Conservation (phyloP, 2,329 filamentous ascomycete species). For the Aschersonia sp. region DNA sequence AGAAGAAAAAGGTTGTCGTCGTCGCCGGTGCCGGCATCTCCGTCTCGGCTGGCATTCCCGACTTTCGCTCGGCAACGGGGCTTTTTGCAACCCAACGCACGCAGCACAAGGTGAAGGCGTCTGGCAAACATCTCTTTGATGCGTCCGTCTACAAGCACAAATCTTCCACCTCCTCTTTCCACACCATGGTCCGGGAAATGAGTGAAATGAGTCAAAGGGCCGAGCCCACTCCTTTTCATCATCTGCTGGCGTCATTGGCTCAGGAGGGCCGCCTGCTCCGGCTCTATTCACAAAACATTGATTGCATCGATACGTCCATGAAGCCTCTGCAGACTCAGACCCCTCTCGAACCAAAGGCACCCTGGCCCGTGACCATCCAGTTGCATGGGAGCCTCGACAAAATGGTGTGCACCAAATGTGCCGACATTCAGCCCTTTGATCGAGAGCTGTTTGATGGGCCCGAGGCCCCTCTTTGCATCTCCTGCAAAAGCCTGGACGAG, state of each 20-base stretch:
- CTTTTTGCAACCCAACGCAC: constrained; percentile 75
- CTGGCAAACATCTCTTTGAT: constrained; percentile 92
- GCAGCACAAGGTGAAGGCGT: constrained; percentile 76
- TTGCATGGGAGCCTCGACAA: constrained; percentile 86
- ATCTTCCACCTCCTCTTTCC: constrained; percentile 75
- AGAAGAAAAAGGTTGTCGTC: constrained; percentile 92
- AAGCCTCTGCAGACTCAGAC: constrained; percentile 66
- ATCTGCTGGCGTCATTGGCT: constrained; percentile 80
- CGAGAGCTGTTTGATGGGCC: constrained; percentile 70
- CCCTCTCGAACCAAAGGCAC: constrained; percentile 67
- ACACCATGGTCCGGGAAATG: constrained; percentile 88
- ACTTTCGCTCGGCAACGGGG: constrained; percentile 85
- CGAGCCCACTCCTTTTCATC: constrained; percentile 77
- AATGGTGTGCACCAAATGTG: constrained; percentile 95
- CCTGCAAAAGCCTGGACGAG: constrained; percentile 60
- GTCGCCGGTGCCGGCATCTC: constrained; percentile 95
- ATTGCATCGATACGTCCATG: constrained; percentile 81
- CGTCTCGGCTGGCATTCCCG: constrained; percentile 89
- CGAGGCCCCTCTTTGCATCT: constrained; percentile 63
- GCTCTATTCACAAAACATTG: constrained; percentile 93
- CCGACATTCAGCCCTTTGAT: constrained; percentile 61
- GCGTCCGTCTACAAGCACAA: constrained; percentile 95
- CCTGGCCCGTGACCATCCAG: constrained; percentile 89
- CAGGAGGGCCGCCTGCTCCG: constrained; percentile 76
- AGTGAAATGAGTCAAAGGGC: constrained; percentile 65